These are phyloP conservation scores for Trichoderma sp. DNA, from an alignment of 2,329 filamentous ascomycete species.

Conservation along the genomic window DNA sequence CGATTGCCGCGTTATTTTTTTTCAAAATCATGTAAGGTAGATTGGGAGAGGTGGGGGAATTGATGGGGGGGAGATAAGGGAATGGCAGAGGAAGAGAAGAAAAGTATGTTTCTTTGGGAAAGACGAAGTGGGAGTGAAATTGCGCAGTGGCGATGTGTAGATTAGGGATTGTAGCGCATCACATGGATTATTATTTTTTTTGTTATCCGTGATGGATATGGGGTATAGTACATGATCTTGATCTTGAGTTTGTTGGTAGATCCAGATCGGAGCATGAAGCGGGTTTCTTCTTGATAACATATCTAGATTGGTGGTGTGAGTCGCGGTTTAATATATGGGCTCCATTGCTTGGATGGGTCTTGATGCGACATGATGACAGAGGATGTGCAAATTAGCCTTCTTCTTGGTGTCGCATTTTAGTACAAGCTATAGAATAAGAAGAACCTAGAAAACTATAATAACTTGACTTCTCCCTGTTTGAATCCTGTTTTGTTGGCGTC, in stretches of 20 bases:
- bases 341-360: not conserved
- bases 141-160: not conserved
- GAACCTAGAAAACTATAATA: no score
- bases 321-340: not conserved
- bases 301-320: not conserved
- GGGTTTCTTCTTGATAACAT: not conserved
- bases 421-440: not conserved
- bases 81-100: not conserved
- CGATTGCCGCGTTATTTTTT: not conserved
- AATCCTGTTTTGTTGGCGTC: no score
- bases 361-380: not conserved
- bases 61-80: not conserved
- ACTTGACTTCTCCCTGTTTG: no score
- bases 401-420: not conserved
- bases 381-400: not conserved
- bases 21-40: not conserved
- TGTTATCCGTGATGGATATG: not conserved
- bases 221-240: not conserved
- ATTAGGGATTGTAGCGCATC: not conserved
- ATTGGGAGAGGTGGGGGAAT: not conserved
- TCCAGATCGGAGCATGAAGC: not conserved
- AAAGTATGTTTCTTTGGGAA: not conserved
- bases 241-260: accelerated
- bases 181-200: not conserved
- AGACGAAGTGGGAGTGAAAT: not conserved